These are phyloP conservation scores for Globisporangium megalacanthum DNA, from an alignment of 352 stramenopile species.

Conservation along the genomic window DNA sequence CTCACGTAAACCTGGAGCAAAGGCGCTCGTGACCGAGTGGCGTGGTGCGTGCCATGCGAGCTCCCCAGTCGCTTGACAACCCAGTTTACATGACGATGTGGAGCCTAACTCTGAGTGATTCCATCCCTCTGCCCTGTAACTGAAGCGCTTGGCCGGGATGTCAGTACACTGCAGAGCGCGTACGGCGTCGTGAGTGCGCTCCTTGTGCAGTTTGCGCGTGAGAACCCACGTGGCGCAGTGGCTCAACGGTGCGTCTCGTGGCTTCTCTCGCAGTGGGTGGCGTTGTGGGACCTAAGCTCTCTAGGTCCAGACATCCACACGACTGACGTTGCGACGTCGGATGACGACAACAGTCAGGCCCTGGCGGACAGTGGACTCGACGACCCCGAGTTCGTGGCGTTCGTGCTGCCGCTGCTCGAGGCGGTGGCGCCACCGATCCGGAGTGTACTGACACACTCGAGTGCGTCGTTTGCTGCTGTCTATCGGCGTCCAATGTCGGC, in stretches of 20 bases:
- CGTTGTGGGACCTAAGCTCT: not conserved
- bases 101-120: too few species aligned
- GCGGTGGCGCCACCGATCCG: constrained; percentile 16
- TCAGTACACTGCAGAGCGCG: not conserved
- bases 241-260: constrained; percentile 6
- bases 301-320: not conserved
- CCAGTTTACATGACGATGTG: too few species aligned
- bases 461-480: constrained; percentile 8
- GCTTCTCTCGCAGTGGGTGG: not conserved
- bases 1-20: too few species aligned
- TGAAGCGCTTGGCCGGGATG: too few species aligned
- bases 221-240: constrained; percentile 6
- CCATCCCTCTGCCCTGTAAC: too few species aligned
- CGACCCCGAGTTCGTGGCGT: constrained; percentile 20
- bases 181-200: constrained; percentile 29
- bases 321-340: too few species aligned
- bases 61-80: too few species aligned
- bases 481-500: not conserved
- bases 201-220: constrained; percentile 10
- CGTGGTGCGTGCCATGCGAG: too few species aligned
- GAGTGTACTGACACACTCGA: constrained; percentile 26
- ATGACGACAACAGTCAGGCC: constrained; percentile 12
- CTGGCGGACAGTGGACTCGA: constrained; percentile 28
- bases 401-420: constrained; percentile 18
- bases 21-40: too few species aligned